These are phyloP conservation scores for Prunus armeniaca DNA, from an alignment of 306 rosid genomes.

Conservation along the genomic window DNA sequence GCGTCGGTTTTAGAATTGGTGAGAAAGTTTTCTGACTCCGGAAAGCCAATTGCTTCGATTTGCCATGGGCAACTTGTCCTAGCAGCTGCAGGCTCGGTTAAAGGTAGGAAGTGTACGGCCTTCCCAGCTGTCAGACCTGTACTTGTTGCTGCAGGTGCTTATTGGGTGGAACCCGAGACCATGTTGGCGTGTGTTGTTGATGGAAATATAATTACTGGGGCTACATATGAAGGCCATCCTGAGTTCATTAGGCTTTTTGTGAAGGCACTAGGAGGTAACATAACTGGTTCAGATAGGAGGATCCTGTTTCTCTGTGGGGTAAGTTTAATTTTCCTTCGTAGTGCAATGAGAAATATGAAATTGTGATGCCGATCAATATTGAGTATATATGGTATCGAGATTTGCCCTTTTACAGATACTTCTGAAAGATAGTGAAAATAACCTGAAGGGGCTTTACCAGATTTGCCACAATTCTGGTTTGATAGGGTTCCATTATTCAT, in stretches of 20 bases:
- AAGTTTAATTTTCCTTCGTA: conserved; percentile 13
- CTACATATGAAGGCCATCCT: conserved; percentile 56
- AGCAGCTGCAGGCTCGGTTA: conserved; percentile 64
- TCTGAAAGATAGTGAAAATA: not conserved
- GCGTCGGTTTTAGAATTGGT: conserved; percentile 52
- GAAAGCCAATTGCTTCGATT: conserved; percentile 61
- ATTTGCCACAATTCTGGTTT: not conserved
- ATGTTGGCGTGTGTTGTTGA: conserved; percentile 53
- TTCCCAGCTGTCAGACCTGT: conserved; percentile 52
- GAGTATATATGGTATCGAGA: too few species aligned
- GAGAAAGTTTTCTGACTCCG: conserved; percentile 40
- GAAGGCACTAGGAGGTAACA: conserved; percentile 76
- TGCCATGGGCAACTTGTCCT: conserved; percentile 85
- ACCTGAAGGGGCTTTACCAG: not conserved
- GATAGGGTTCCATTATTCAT: not conserved
- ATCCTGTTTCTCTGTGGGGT: conserved; percentile 92
- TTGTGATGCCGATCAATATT: too few species aligned
- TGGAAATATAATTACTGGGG: conserved; percentile 64
- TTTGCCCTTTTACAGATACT: too few species aligned
- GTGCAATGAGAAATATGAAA: too few species aligned
- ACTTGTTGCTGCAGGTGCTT: conserved; percentile 71
- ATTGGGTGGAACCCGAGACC: conserved; percentile 81
- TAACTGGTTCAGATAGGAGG: conserved; percentile 54
- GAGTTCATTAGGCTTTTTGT: conserved; percentile 54
- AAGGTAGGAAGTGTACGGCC: conserved; percentile 74